Evolutionary conservation across 2,329 filamentous ascomycete genomes (phyloP), one percentile per base, ranked within the genome.

Genomic region (Cercospora sesami): DNA sequence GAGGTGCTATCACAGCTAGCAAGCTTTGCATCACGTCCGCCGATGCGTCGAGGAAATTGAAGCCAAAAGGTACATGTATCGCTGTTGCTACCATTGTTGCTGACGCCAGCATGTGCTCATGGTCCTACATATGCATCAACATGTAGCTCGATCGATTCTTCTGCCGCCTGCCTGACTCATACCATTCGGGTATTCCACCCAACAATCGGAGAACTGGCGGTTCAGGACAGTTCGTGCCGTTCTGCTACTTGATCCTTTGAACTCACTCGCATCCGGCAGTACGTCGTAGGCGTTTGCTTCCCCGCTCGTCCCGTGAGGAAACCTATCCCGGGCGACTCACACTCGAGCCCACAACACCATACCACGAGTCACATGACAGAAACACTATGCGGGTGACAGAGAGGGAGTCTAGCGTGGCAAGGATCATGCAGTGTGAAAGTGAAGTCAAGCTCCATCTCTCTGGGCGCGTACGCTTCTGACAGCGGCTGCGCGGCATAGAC

Each of bases 361-460:
- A 61, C 36, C 36, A n/a, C 23, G 31, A 61, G 59, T 61, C 59
- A 61, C 59, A 23, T 61, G 59, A 61, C 36, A 18, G 36, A 61
- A 48, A 26, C 36, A 9, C 16, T n/a, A 61, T 61, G 59, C 59
- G 59, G 59, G 39, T 42, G 33, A n/a, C 33, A 26, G 36, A 58
- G 26, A 28, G 18, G 18, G 16, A 61, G 59, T 48, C 18, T 21
- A 61, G 59, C 21, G 21, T 30, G 5, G 59, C 59, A 61, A 61
- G 59, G 59, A 30, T 42, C 39, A 30, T 48, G 59, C 36, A 61
- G 59, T 48, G 31, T 16, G 59, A 21, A 51, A 23, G 45, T 23
- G 45, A 51, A 51, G 30, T 30, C 16, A 48, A 48, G 59, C 59
- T 42, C 39, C 59, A 30, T 45, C 14, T 48, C 10, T 36, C 23